Percentiles rank a stretch among this genome's conserved stretches.
Evolutionary conservation across 2,329 filamentous ascomycete species (phyloP).

Genomic region (Exophiala oligosperma): DNA sequence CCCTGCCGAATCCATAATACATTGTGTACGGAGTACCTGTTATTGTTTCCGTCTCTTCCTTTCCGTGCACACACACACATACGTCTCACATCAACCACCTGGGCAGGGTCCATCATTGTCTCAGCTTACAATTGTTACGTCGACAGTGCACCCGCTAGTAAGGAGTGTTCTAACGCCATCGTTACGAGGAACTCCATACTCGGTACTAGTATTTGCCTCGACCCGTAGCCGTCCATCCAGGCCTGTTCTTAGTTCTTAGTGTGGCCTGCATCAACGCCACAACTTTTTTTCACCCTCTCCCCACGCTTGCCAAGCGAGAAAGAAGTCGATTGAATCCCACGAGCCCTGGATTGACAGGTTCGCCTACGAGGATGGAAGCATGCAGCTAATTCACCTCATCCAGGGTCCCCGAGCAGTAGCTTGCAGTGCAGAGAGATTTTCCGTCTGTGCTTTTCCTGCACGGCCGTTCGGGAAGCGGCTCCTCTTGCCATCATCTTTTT

Average conservation of each 20-base stretch:
- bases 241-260: neutral
- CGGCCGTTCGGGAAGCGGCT: conserved; percentile 15
- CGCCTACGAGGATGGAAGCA: neutral
- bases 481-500: neutral
- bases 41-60: neutral
- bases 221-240: no score
- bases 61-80: no score
- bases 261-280: conserved; percentile 1
- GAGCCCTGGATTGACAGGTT: neutral
- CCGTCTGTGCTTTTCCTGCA: conserved; percentile 9
- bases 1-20: no score
- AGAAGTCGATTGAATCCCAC: neutral
- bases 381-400: neutral
- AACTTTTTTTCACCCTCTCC: neutral
- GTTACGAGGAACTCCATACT: no score
- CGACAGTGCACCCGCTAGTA: neutral
- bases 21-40: no score
- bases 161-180: no score
- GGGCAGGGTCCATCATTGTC: no score
- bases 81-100: no score
- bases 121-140: neutral
- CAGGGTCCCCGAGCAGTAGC: neutral
- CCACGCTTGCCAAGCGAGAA: neutral
- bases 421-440: neutral
- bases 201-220: no score